A percentile compares a stretch with the other conserved stretches of the same genome.
Conservation (phyloP, 2,329 filamentous ascomycete species). For the Neopestalotiopsis clavispora region DNA sequence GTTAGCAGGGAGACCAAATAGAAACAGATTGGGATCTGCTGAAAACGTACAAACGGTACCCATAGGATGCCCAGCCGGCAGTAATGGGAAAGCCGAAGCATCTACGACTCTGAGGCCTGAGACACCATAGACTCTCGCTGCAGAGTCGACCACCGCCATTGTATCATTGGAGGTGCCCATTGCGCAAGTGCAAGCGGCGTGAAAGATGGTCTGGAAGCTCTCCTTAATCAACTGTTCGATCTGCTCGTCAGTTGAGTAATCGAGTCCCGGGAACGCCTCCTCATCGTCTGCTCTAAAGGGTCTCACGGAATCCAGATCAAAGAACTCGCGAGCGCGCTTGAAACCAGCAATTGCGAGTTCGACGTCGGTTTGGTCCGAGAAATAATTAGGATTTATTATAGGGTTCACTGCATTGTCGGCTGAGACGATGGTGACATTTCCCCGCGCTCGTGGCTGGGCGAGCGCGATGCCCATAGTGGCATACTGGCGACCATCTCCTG, state of each 20-base stretch:
- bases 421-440: slow-evolving; percentile 41
- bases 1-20: too few relatives aligned
- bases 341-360: slow-evolving; percentile 40
- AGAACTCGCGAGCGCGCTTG: neutral
- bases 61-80: neutral
- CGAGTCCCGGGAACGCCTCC: too few relatives aligned
- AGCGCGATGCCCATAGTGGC: slow-evolving; percentile 39
- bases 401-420: slow-evolving; percentile 38
- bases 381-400: slow-evolving; percentile 44
- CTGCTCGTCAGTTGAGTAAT: too few relatives aligned
- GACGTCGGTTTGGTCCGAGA: slow-evolving; percentile 41
- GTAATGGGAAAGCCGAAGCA: neutral
- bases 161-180: neutral
- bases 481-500: neutral
- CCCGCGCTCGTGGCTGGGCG: slow-evolving; percentile 41
- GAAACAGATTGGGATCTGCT: too few relatives aligned
- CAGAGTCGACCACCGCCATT: neutral
- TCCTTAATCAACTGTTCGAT: too few relatives aligned
- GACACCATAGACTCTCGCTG: neutral
- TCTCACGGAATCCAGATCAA: too few relatives aligned
- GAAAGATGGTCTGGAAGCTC: neutral
- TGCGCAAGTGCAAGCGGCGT: neutral
- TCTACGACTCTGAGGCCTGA: neutral
- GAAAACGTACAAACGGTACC: too few relatives aligned
- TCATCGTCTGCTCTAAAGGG: too few relatives aligned